These are phyloP conservation scores for Rhizopogon parksii DNA, from an alignment of 1,284 basidiomycete species.

Conservation along the genomic window DNA sequence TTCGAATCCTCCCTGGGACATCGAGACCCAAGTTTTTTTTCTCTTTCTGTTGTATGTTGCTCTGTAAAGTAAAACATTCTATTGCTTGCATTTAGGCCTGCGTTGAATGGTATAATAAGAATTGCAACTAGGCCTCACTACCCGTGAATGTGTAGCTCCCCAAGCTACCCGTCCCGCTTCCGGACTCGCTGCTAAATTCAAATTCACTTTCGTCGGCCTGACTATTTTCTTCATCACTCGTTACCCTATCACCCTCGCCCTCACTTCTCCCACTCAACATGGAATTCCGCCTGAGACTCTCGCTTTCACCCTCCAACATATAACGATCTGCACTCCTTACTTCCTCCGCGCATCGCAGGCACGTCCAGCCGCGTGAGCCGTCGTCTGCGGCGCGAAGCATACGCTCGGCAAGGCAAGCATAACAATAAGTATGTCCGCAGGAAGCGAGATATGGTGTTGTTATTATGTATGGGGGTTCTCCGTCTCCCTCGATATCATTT, in stretches of 20 bases:
- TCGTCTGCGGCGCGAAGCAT: conserved; percentile 70
- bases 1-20: conserved; percentile 14
- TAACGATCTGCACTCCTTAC: conserved; percentile 51
- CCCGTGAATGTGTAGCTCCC: conserved; percentile 20
- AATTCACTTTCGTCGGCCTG: conserved; percentile 36
- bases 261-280: conserved; percentile 19
- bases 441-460: conserved; percentile 69
- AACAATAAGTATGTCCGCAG: conserved; percentile 82
- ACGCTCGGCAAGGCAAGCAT: conserved; percentile 78
- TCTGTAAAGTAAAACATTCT: neutral
- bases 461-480: conserved; percentile 49
- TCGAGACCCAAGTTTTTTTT: neutral
- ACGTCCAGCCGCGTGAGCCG: conserved; percentile 66
- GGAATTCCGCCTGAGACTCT: neutral
- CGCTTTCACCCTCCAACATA: conserved; percentile 29
- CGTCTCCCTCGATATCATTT: conserved; percentile 13
- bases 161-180: conserved; percentile 24
- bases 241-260: conserved; percentile 23
- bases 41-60: neutral
- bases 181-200: conserved; percentile 53
- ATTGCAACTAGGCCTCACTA: neutral
- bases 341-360: conserved; percentile 64
- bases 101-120: no score
- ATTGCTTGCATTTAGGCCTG: neutral
- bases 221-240: conserved; percentile 12